These are phyloP conservation scores for Suhomyces guaymorum DNA, from an alignment of 1,139 yeast species.

Conservation along the genomic window DNA sequence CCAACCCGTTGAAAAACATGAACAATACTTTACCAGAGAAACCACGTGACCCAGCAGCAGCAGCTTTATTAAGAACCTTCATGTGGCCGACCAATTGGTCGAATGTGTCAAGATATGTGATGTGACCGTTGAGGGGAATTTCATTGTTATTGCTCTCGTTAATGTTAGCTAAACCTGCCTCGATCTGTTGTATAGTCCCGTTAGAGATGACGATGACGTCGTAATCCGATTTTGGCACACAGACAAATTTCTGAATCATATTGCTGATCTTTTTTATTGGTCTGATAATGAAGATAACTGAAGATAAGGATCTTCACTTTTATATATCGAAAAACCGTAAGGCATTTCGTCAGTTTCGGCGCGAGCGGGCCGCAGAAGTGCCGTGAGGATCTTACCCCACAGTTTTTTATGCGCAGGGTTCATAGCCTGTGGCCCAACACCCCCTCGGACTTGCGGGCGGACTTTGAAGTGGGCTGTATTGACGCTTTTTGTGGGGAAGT, in stretches of 20 bases:
- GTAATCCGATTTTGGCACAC: conserved; percentile 36
- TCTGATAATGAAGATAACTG: conserved; percentile 20
- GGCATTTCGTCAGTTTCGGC: conserved; percentile 9
- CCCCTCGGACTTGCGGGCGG: background rate
- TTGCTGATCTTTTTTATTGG: conserved; percentile 17
- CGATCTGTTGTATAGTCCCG: conserved; percentile 36
- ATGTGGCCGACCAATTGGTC: conserved; percentile 24
- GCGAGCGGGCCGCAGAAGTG: conserved; percentile 9
- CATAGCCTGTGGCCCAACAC: background rate
- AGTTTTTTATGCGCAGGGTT: conserved; percentile 1
- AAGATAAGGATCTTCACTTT: conserved; percentile 8
- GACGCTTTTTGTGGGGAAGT: too few relatives aligned
- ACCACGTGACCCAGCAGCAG: conserved; percentile 5
- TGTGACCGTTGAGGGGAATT: conserved; percentile 28
- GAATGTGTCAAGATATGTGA: conserved; percentile 32
- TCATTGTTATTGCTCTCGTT: conserved; percentile 28
- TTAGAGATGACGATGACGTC: conserved; percentile 40
- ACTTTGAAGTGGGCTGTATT: too few relatives aligned
- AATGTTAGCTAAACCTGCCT: conserved; percentile 27
- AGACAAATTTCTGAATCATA: conserved; percentile 41
- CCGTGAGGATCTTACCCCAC: conserved; percentile 10
- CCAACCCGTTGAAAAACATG: conserved; percentile 44
- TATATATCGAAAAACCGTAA: conserved; percentile 9
- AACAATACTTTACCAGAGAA: conserved; percentile 38
- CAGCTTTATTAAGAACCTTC: conserved; percentile 6